These are phyloP conservation scores for Leucocoprinus leucothites DNA, from an alignment of 768 basidiomycete species.

Conservation along the genomic window DNA sequence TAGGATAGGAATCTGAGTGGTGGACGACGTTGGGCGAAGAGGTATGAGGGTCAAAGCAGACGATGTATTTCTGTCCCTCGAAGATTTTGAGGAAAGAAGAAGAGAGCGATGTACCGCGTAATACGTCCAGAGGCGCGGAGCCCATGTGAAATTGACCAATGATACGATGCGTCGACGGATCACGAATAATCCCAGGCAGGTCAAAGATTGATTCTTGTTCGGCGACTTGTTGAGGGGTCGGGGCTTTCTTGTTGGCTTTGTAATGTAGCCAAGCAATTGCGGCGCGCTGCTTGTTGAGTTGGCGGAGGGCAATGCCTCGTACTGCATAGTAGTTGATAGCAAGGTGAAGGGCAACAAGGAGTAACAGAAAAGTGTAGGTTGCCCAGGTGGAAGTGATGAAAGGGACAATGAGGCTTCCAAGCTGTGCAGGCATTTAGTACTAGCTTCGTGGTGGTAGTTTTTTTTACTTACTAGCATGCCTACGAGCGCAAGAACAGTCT, in stretches of 20 bases:
- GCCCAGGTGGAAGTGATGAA: conserved; percentile 43
- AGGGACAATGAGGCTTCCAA: conserved; percentile 58
- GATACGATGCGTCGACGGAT: conserved; percentile 26
- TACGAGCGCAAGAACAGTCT: conserved; percentile 63
- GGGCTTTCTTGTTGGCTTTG: conserved; percentile 2
- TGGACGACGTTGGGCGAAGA: conserved; percentile 1
- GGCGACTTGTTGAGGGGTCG: conserved; percentile 9
- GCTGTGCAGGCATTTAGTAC: too few species aligned
- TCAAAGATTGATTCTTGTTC: conserved; percentile 24
- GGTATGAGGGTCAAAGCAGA: conserved; percentile 44
- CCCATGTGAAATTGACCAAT: conserved; percentile 52
- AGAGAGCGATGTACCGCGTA: conserved; percentile 22
- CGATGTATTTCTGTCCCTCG: conserved; percentile 46
- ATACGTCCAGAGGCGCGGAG: conserved; percentile 36
- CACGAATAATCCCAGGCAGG: conserved; percentile 34
- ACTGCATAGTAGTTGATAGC: conserved; percentile 59
- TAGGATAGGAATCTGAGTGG: conserved; percentile 17
- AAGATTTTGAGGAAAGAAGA: conserved; percentile 29
- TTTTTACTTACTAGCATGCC: conserved; percentile 57
- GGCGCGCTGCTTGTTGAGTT: conserved; percentile 59
- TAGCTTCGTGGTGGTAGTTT: too few species aligned
- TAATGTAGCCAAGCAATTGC: conserved; percentile 49
- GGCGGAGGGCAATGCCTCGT: conserved; percentile 50
- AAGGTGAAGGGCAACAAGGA: conserved; percentile 53
- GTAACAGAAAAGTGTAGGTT: conserved; percentile 50